These are phyloP conservation scores for Iberis amara DNA, from an alignment of 441 rosid genomes.

Conservation along the genomic window DNA sequence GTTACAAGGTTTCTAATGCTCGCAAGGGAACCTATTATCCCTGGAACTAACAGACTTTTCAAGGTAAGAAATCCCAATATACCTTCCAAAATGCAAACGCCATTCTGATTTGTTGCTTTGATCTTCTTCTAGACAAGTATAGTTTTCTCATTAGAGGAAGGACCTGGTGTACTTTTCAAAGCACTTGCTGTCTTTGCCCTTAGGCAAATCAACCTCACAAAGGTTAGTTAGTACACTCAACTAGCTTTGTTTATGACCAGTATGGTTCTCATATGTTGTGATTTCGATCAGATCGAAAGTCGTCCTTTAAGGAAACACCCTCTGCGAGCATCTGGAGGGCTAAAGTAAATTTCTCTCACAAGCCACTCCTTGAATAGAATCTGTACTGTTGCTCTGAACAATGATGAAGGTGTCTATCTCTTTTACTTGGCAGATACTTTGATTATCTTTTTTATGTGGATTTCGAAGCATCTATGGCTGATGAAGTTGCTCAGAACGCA, in stretches of 20 bases:
- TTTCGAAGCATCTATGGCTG: constrained; percentile 98
- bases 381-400: neutral
- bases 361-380: neutral
- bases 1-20: constrained; percentile 85
- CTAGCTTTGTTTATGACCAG: too few species aligned
- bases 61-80: constrained; percentile 50
- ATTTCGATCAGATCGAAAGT: constrained; percentile 73
- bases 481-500: constrained; percentile 88
- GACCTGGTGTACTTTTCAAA: constrained; percentile 95
- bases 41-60: constrained; percentile 71
- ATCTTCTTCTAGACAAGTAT: constrained; percentile 68
- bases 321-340: constrained; percentile 66
- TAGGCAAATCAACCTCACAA: constrained; percentile 78
- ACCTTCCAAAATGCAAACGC: neutral
- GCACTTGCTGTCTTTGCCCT: constrained; percentile 97
- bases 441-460: constrained; percentile 96
- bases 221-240: constrained; percentile 37
- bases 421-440: constrained; percentile 53
- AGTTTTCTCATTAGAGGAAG: constrained; percentile 94
- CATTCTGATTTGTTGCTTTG: neutral
- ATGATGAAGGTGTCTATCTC: constrained; percentile 6
- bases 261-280: too few species aligned
- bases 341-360: constrained; percentile 40
- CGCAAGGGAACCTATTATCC: constrained; percentile 98
- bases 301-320: constrained; percentile 81